These are phyloP conservation scores for Xerophyta viscosa DNA, from an alignment of 106 monocot genomes.

Conservation along the genomic window DNA sequence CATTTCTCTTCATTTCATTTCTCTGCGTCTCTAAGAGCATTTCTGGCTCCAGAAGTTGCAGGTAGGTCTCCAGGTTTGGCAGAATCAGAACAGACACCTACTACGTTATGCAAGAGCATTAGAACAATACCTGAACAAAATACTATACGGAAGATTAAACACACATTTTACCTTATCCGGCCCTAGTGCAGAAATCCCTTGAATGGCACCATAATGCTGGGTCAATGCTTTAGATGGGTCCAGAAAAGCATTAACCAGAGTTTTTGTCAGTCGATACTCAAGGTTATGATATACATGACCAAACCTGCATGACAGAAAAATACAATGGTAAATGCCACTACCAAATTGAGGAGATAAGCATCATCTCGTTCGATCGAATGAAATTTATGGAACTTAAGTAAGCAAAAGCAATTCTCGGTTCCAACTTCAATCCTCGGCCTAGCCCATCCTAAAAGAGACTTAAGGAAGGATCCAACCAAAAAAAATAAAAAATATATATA, in stretches of 20 bases:
- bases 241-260: conserved; percentile 83
- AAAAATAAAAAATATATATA: no score
- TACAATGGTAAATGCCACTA: no score
- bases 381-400: no score
- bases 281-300: conserved; percentile 95
- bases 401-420: no score
- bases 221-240: conserved; percentile 92
- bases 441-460: no score
- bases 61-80: conserved; percentile 85
- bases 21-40: conserved; percentile 92
- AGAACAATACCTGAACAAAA: conserved; percentile 1
- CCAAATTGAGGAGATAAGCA: no score
- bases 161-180: conserved; percentile 59
- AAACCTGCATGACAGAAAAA: conserved; percentile 39
- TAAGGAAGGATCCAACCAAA: no score
- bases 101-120: conserved; percentile 5
- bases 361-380: no score
- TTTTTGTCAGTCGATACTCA: conserved; percentile 79
- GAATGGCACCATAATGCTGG: conserved; percentile 96
- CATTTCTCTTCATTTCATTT: conserved; percentile 93
- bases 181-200: conserved; percentile 84
- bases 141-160: not conserved
- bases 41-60: conserved; percentile 92
- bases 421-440: no score
- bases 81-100: conserved; percentile 89